Evolutionary conservation across 148 eudicot genomes (phyloP), one percentile per base, ranked within the genome.

Genomic region (Heliamphora exappendiculata): DNA sequence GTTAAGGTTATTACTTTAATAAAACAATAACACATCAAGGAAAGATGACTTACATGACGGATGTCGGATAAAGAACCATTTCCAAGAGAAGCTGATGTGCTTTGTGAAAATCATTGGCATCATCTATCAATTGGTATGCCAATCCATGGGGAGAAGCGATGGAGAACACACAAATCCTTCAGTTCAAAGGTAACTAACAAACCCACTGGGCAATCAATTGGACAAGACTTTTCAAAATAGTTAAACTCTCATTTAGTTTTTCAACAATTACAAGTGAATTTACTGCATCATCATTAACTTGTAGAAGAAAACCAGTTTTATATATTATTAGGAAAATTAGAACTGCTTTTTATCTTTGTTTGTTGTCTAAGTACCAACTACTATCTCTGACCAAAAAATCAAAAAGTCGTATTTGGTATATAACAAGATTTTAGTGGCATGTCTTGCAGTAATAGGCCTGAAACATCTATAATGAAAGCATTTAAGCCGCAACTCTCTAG

Each of bases 1-100:
- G 20, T 28, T 41, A 34, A 64, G 44, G 45, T n/a, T n/a, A 64
- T 19, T 28, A 13, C 19, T 22, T 24, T 54, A 31, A 50, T 50
- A 5, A 5, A 41, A 13, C 41, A 49, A 47, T 50, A 4, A 45
- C 47, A 50, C 45, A 36, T 42, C 34, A 34, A 41, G 54, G 33
- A 41, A 45, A 50, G 66, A 70, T 53, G 47, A 33, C 77, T 83
- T 89, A 94, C 98, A 80, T 94, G 98, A 75, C 89, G 93, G 72
- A 94, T 90, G 80, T 94, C 98, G 45, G 98, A 87, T 68, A 94
- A 86, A 59, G 98, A 89, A 64, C 97, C 97, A 87, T 94, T 94
- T 53, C 98, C 98, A 47, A 94, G 98, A 59, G 97, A 88, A 29
- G 92, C 72, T 66, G 98, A 92, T 44, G 97, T 94, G 81, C 97